phyloP scores from a whole-genome alignment of 176 grass and related monocot species.

The Musa beccarii region DNA sequence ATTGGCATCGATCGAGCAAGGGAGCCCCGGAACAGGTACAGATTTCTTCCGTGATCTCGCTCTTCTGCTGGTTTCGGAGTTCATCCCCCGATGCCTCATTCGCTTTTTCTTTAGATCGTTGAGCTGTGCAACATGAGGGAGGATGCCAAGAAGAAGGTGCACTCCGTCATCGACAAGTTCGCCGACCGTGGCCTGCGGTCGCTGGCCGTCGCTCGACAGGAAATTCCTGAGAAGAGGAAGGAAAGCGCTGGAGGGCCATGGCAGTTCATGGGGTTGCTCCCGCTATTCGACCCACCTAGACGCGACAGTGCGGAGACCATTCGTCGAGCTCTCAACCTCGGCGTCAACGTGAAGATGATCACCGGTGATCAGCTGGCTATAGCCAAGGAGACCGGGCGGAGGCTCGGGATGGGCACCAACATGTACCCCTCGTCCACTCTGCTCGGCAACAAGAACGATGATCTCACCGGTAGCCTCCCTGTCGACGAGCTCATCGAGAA shows the following conservation, averaged over 20 bases:
- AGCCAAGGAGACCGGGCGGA: slow-evolving; percentile 67
- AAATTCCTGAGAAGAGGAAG: slow-evolving; percentile 46
- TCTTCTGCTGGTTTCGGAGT: neutral
- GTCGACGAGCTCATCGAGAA: slow-evolving; percentile 78
- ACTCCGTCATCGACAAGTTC: slow-evolving; percentile 49
- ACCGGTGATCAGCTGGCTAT: slow-evolving; percentile 80
- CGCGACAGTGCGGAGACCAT: slow-evolving; percentile 78
- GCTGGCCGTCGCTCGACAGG: slow-evolving; percentile 46
- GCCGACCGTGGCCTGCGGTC: slow-evolving; percentile 55
- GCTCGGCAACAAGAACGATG: slow-evolving; percentile 31
- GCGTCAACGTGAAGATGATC: slow-evolving; percentile 97
- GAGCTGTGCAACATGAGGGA: slow-evolving; percentile 51
- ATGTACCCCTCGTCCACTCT: slow-evolving; percentile 77
- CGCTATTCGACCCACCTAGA: slow-evolving; percentile 69
- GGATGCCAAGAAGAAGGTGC: slow-evolving; percentile 28
- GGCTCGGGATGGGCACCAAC: slow-evolving; percentile 82
- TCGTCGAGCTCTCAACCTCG: slow-evolving; percentile 47
- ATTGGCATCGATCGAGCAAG: slow-evolving; percentile 76
- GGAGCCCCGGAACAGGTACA: slow-evolving; percentile 60
- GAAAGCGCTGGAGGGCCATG: slow-evolving; percentile 44
- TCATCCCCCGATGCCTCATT: neutral
- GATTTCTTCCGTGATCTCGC: neutral
- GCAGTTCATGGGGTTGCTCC: slow-evolving; percentile 72
- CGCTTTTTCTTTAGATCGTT: slow-evolving; percentile 30
- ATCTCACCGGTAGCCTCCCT: slow-evolving; percentile 32